Evolutionary conservation across 2,329 filamentous ascomycete species (phyloP).

Genomic region (Alternaria solani): DNA sequence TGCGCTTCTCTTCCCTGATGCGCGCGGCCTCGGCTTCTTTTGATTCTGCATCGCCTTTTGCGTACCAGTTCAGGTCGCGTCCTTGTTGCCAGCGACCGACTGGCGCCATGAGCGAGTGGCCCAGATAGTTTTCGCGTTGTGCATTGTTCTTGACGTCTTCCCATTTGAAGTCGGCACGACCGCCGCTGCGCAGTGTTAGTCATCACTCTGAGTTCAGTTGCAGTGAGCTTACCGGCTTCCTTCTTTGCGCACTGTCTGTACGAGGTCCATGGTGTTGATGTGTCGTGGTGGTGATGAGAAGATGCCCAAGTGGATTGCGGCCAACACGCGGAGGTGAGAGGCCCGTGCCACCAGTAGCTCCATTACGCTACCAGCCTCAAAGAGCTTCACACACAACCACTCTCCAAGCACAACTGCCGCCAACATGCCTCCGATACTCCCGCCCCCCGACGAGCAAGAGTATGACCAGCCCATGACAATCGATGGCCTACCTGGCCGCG

Average conservation of each 20-base stretch:
- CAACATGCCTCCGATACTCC: conserved; percentile 39
- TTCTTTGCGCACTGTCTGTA: conserved; percentile 92
- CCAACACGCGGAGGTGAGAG: conserved; percentile 35
- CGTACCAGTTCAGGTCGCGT: conserved; percentile 72
- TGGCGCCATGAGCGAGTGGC: conserved; percentile 89
- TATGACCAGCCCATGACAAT: conserved; percentile 37
- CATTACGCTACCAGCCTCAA: background rate
- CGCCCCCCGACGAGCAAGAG: conserved; percentile 45
- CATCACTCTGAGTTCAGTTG: background rate
- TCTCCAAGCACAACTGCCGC: conserved; percentile 8
- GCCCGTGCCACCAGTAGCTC: conserved; percentile 17
- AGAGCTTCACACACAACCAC: conserved; percentile 2
- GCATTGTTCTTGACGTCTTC: conserved; percentile 86
- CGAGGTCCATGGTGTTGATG: conserved; percentile 78
- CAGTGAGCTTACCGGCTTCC: conserved; percentile 66
- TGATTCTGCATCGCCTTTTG: conserved; percentile 63
- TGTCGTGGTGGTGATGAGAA: conserved; percentile 1
- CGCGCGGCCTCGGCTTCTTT: conserved; percentile 68
- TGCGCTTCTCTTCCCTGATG: conserved; percentile 73
- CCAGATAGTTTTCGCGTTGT: conserved; percentile 90
- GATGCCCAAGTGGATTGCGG: conserved; percentile 24
- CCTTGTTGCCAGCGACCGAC: conserved; percentile 92
- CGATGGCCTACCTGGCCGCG: conserved; percentile 29
- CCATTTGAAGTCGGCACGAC: conserved; percentile 93
- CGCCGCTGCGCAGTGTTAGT: conserved; percentile 66